Base-by-base conservation (phyloP, 345 rosid species). In the Mallotus nudiflorus region DNA sequence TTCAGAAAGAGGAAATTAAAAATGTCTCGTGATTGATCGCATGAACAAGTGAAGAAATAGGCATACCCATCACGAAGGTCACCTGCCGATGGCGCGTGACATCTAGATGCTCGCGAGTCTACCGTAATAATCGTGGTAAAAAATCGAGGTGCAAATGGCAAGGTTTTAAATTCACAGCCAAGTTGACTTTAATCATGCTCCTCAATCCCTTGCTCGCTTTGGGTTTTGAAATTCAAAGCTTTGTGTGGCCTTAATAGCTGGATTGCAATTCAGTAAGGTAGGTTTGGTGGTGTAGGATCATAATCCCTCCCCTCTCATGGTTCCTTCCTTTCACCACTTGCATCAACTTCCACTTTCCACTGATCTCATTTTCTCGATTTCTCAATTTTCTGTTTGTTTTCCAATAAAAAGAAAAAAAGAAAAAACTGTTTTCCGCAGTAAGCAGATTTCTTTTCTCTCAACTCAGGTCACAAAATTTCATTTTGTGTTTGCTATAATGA, bases 61-160 rank as follows among this genome's bases (percentile, higher is more conserved):
- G n/a, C n/a, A n/a, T n/a, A n/a, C n/a, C n/a, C n/a, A n/a, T 40
- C 52, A 44, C 25, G 70, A 71, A 62, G n/a, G 51, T 59, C 70
- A 66, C 72, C 69, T 65, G 73, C 74, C 49, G 4, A 6, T 3
- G 44, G 66, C 40, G 55, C 70, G 79, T 67, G 71, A 45, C 24
- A 7, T n/a, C 35, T 49, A 35, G 9, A 70, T 35, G 10, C 55
- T 27, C 45, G 61, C 71, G 63, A 25, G 77, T 68, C 59, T 64
- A 74, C 76, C 48, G 8, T 48, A 68, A 55, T 45, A 65, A 29
- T 18, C 62, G 65, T 74, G 66, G 70, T 81, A n/a, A 75, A 74
- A 68, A 61, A 44, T 37, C 75, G 63, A 49, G 50, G 68, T 68
- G 70, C 72, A 27, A 14, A 45, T 28, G n/a, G 19, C 39, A 1